Evolutionary conservation across 345 rosid species (phyloP), one percentile per base, ranked within the genome.

Genomic region (Eucalyptus cladocalyx): DNA sequence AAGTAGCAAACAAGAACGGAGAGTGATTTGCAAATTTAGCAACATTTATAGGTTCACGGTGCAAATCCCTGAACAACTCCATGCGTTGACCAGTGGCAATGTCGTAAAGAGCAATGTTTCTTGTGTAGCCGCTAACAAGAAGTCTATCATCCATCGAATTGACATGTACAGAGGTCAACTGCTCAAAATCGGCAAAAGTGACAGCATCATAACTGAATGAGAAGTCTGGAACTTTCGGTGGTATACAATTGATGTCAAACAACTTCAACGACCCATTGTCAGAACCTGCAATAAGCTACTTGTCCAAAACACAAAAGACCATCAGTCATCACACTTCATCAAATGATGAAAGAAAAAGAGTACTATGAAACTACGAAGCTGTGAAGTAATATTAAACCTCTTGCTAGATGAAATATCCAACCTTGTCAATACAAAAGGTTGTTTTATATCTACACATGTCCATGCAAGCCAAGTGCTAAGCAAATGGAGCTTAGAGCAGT

Each of bases 71-170:
- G 88, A 94, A 93, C 54, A 91, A 34, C 49, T 94, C 91, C 86
- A 94, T 76, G 45, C 92, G 93, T 81, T 56, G 88, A 62, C 92
- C 93, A 18, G 90, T 88, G 90, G 58, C 88, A 65, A 94, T 92
- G 86, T 94, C 93, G 43, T 94, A 93, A 11, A 94, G 89, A 26
- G 94, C 94, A 87, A 94, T 90, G 34, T 93, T 89, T 88, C 90
- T 93, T 8, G 95, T 92, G 91, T 93, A 92, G 12, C 95, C 95
- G 54, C 95, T 93, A 8, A 91, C 93, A 86, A 94, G 91, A 87
- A 94, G 90, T 89, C 86, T 89, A 28, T 93, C 93, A 14, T 94
- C 95, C 11, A 93, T 89, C 45, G 95, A 93, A 88, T 94, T 94
- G 83, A 92, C 93, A 89, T 94, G 94, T 81, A 94, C 91, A 0